These are phyloP conservation scores for Clohesyomyces aquaticus DNA, from an alignment of 495 filamentous ascomycete genomes.

Conservation along the genomic window DNA sequence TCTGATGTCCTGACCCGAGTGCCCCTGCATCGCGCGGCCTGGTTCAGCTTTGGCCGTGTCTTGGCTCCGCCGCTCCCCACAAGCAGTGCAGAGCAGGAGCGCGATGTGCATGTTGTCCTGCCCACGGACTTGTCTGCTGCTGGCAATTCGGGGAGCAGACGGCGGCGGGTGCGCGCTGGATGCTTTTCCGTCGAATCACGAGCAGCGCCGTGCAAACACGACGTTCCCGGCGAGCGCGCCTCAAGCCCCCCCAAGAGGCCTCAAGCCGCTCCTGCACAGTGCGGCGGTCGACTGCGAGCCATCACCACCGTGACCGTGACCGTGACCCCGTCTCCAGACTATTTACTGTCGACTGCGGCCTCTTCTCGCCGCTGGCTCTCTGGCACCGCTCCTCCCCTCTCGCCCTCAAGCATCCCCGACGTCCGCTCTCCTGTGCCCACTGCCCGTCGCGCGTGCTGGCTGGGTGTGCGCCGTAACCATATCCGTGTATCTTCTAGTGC, in stretches of 20 bases:
- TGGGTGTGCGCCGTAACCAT: background rate
- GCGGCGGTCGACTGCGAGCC: too few species aligned
- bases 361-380: background rate
- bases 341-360: background rate
- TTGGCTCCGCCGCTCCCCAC: background rate
- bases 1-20: conserved; percentile 5
- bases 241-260: conserved; percentile 8
- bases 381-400: background rate
- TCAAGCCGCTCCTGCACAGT: conserved; percentile 24
- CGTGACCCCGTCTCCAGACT: too few species aligned
- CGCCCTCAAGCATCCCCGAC: background rate
- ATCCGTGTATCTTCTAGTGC: background rate
- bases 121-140: too few species aligned
- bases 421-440: background rate
- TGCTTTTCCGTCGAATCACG: conserved; percentile 15
- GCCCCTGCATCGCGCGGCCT: conserved; percentile 4
- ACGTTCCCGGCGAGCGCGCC: conserved; percentile 7
- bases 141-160: too few species aligned
- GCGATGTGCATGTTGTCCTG: too few species aligned
- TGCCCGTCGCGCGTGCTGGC: background rate
- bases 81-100: too few species aligned
- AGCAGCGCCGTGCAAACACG: conserved; percentile 4
- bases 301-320: too few species aligned
- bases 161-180: background rate
- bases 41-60: background rate